Base-by-base conservation (phyloP, 2,329 filamentous ascomycete species). In the Aspergillus sergii region DNA sequence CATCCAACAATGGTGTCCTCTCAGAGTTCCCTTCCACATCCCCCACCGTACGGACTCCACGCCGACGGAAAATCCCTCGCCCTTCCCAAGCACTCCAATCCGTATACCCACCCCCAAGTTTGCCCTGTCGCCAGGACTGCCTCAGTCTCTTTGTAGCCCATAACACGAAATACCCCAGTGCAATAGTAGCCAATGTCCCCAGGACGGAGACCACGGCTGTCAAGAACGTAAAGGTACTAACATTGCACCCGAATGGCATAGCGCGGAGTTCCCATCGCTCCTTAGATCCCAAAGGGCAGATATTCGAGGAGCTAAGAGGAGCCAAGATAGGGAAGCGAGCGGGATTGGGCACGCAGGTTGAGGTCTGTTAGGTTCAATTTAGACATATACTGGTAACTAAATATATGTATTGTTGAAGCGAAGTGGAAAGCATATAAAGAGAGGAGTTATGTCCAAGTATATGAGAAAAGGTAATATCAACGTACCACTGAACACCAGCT, bases 241-340 rank as follows among this genome's bases (percentile, higher is more conserved):
- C 78, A 46, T 75, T 69, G 58, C 79, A 81, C 26, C 78, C 78
- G 26, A 81, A 75, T 0, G 78, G 75, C 19, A 66, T 59, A 12
- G 77, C 71, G 8, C 79, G 72, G 26, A 81, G 67, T 57, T 81
- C 79, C 79, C 79, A 81, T 58, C 76, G 69, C 69, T 81, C 79
- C 54, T 74, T 72, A 23, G 73, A 68, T 2, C 73, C 76, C 28
- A 81, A 70, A 0, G 79, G 78, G 59, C 79, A 81, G 59, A 81
- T 76, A 5, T 70, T 61, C 4, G 68, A 64, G 10, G 75, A 73
- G 36, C 69, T 54, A 11, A 81, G 60, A 0, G 79, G 79, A 9
- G 78, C 72, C 48, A 81, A 64, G 54, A 81, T 77, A 0, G 76
- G 76, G 43, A 80, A 64, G 19, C 68, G 70, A 30, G 72, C 65